phyloP scores from a whole-genome alignment of 139 green algal species.

The Trebouxia sp. region DNA sequence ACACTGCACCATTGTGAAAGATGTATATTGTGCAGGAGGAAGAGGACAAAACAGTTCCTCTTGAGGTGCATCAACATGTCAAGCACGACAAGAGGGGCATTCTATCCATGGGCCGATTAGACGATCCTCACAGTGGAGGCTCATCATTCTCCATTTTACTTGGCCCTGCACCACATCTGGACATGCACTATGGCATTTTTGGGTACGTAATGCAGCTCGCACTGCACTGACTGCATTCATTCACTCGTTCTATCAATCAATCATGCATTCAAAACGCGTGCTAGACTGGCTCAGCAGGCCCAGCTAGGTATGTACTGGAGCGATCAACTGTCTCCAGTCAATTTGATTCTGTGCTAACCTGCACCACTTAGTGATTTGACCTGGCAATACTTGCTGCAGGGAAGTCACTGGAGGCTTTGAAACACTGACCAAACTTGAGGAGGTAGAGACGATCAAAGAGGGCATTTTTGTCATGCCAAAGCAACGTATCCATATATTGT shows the following conservation, averaged over 20 bases:
- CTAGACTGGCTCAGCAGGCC: neutral
- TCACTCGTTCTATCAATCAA: neutral
- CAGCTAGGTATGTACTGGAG: too few relatives aligned
- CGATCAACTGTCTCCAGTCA: neutral
- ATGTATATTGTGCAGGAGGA: too few relatives aligned
- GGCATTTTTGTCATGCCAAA: conserved; percentile 90
- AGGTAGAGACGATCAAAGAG: conserved; percentile 65
- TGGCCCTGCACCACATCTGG: conserved; percentile 66
- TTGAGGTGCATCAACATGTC: conserved; percentile 74
- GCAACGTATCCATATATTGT: conserved; percentile 74
- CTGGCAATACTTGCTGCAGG: neutral
- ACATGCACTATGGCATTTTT: conserved; percentile 78
- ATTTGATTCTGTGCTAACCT: neutral
- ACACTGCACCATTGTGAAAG: too few relatives aligned
- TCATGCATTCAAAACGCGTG: too few relatives aligned
- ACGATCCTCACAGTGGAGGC: conserved; percentile 65
- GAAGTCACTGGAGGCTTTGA: conserved; percentile 77
- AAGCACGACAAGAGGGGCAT: conserved; percentile 72
- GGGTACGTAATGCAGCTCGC: too few relatives aligned
- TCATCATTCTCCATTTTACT: conserved; percentile 81
- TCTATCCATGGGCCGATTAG: conserved; percentile 64
- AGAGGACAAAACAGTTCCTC: conserved; percentile 68
- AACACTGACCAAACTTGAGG: conserved; percentile 72
- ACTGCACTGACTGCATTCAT: neutral
- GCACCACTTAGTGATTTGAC: neutral